Evolutionary conservation across 768 basidiomycete genomes (phyloP), one percentile per base, ranked within the genome.

Genomic region (Amanita molliuscula): DNA sequence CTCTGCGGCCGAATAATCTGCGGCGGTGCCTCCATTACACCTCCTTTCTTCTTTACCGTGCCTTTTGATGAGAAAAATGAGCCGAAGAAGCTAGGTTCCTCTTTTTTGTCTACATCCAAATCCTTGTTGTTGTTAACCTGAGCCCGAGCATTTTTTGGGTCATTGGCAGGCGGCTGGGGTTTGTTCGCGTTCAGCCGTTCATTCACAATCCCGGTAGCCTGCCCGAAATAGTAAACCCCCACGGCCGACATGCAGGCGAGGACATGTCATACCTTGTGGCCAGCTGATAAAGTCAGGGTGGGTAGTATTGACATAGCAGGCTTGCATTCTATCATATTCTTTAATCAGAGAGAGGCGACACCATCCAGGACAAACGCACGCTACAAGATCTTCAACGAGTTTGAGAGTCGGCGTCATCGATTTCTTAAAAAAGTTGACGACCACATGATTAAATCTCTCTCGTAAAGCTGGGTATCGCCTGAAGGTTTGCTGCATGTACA

Each of bases 211-310:
- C 86, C 66, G 79, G 96, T 92, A 2, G 96, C 96, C 85, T 88
- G 54, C 5, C 51, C 33, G 37, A 23, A 28, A 23, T 15, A 33
- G 38, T 33, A 11, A 44, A 18, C 20, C 35, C 26, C 26, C 26
- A 3, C n/a, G 20, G 31, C 10, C 8, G 7, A 37, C 28, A 9
- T 26, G 13, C 18, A 15, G 16, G 15, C 18, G 18, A n/a, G 23
- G 23, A 7, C 11, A 33, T 31, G 33, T 15, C 33, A 43, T 35
- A 50, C 86, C 70, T 86, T 93, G 70, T 99, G 95, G 20, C 96
- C 96, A 54, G n/a, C 82, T 88, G 62, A 99, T 79, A 71, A 99
- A 98, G 68, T 99, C 96, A 1, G 96, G 96, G 63, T 99, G 96
- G 1, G 95, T 98, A 11, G 96, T 98, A 70, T 99, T 99, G 60